Evolutionary conservation across 1,139 yeast genomes (phyloP).

Genomic region (Nakaseomyces nivariensis): DNA sequence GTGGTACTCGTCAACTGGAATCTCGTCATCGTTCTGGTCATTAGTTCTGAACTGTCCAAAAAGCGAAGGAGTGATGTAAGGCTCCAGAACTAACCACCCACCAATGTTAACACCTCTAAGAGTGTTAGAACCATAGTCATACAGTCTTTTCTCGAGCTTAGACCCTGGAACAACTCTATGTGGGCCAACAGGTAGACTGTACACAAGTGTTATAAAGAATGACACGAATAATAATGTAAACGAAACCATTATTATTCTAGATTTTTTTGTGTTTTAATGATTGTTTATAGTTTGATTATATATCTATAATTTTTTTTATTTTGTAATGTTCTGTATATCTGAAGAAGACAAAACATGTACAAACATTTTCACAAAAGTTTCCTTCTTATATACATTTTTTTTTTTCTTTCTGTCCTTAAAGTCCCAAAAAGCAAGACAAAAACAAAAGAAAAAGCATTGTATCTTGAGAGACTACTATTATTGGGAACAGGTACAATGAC

Average conservation of each 20-base stretch:
- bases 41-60: conserved; percentile 40
- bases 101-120: conserved; percentile 79
- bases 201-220: background rate
- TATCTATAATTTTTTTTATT: background rate
- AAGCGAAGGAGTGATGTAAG: conserved; percentile 76
- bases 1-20: conserved; percentile 83
- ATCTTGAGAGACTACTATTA: too few relatives aligned
- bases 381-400: too few relatives aligned
- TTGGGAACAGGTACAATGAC: too few relatives aligned
- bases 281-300: background rate
- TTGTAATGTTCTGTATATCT: too few relatives aligned
- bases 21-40: conserved; percentile 28
- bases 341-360: too few relatives aligned
- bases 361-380: too few relatives aligned
- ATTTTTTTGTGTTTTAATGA: background rate
- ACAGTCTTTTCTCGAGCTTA: conserved; percentile 11
- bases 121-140: conserved; percentile 16
- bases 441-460: too few relatives aligned
- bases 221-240: conserved; percentile 2
- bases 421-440: too few relatives aligned
- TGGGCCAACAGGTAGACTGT: conserved; percentile 1
- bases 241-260: background rate
- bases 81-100: conserved; percentile 87
- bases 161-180: background rate
- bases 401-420: too few relatives aligned